Percentiles rank a stretch among this genome's conserved stretches.
phyloP scores from a whole-genome alignment of 1,284 basidiomycete species.

The Tilletia indica region DNA sequence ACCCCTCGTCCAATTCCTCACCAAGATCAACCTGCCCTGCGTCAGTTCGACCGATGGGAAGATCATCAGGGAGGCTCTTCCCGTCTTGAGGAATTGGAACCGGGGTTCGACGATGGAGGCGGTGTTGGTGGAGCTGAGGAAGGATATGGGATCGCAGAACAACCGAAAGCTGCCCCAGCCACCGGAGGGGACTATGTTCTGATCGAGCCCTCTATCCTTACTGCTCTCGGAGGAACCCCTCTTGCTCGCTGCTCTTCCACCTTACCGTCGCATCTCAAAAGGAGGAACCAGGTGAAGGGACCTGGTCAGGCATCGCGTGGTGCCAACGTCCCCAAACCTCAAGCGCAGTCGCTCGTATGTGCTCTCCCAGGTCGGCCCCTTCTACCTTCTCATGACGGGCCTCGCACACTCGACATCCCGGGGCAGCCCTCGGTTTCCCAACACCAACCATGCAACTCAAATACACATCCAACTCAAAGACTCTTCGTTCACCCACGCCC shows the following conservation, averaged over 20 bases:
- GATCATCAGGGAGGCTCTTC: slow-evolving; percentile 37
- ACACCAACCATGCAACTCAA: background rate
- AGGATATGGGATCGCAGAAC: slow-evolving; percentile 87
- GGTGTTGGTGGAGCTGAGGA: slow-evolving; percentile 58
- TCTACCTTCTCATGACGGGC: no score
- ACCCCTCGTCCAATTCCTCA: slow-evolving; percentile 79
- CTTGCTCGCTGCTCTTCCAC: no score
- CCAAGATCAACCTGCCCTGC: slow-evolving; percentile 91
- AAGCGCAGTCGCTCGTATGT: no score
- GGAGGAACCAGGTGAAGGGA: no score
- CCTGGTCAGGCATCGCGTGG: no score
- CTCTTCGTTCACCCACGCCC: background rate
- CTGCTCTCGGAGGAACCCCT: no score
- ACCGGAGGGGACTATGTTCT: slow-evolving; percentile 68
- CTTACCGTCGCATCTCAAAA: no score
- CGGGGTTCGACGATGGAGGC: slow-evolving; percentile 53
- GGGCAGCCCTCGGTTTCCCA: no score
- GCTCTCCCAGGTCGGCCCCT: no score
- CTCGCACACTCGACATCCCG: no score
- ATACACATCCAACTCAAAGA: background rate
- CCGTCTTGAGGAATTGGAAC: slow-evolving; percentile 49
- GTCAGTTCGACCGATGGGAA: slow-evolving; percentile 73
- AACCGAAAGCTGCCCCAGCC: slow-evolving; percentile 96
- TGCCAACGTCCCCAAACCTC: no score
- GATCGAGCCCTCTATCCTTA: background rate